A percentile compares a stretch with the other conserved stretches of the same genome.
Conservation (phyloP, 208 protist genomes). For the Blastocrithidia nonstop region DNA sequence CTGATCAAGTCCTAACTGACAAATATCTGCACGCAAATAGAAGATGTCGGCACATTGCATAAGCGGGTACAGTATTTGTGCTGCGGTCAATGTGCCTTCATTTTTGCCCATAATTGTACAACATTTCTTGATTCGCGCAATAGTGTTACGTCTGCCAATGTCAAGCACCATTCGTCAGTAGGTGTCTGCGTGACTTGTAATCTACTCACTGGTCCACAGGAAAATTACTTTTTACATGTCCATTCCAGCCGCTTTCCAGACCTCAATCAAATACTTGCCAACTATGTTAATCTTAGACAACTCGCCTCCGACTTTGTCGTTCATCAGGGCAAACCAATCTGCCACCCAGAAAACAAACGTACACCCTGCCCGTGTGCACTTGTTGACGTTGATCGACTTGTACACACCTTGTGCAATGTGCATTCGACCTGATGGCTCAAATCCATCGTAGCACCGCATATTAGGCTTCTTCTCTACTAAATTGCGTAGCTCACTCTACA, state of each 20-base stretch:
- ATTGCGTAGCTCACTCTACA: constrained; percentile 83
- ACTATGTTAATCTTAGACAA: constrained; percentile 95
- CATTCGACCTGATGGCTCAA: constrained; percentile 98
- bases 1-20: constrained; percentile 99
- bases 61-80: constrained; percentile 98
- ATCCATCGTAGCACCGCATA: constrained; percentile 97
- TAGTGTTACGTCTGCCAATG: constrained; percentile 89
- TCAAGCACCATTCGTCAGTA: constrained; percentile 98
- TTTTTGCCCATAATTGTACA: constrained; percentile 98
- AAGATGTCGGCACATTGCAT: constrained; percentile 99
- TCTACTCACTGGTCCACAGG: constrained; percentile 95
- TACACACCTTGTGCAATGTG: constrained; percentile 99
- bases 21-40: constrained; percentile 97
- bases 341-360: constrained; percentile 99
- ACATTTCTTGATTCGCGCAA: constrained; percentile 95
- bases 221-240: constrained; percentile 95
- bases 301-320: constrained; percentile 98
- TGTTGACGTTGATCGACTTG: constrained; percentile 99
- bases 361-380: constrained; percentile 91
- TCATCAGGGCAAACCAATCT: constrained; percentile 99
- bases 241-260: constrained; percentile 98
- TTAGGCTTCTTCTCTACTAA: constrained; percentile 87
- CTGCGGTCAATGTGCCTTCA: constrained; percentile 92
- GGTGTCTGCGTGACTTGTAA: constrained; percentile 82
- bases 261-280: constrained; percentile 95